Conservation (phyloP, 1,284 basidiomycete genomes). For the Ustilago nuda region DNA sequence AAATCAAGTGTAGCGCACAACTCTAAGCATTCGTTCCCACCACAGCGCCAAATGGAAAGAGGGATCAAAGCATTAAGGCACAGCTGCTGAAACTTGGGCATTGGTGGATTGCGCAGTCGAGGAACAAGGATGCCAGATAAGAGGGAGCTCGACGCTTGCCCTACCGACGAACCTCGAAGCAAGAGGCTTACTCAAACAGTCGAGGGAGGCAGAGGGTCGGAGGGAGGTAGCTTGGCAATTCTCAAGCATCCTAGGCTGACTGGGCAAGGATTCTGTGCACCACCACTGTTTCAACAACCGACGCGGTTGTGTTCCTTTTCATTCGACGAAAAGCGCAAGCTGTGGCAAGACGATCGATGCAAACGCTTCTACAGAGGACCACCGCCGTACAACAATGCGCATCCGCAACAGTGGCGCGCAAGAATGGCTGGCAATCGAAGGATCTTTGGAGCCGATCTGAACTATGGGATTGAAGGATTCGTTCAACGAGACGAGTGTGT, state of each 20-base stretch:
- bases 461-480: conserved; percentile 74
- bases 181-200: conserved; percentile 8
- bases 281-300: conserved; percentile 51
- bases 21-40: not conserved
- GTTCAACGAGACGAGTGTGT: conserved; percentile 76
- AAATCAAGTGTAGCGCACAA: conserved; percentile 6
- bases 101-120: conserved; percentile 20
- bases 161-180: not conserved
- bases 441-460: conserved; percentile 61
- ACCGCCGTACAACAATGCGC: conserved; percentile 37
- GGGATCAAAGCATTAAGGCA: not conserved
- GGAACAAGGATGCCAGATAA: conserved; percentile 34
- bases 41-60: conserved; percentile 12
- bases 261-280: conserved; percentile 13
- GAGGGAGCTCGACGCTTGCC: conserved; percentile 10
- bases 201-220: not conserved
- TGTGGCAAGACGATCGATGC: conserved; percentile 54
- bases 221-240: conserved; percentile 8
- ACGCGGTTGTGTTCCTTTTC: conserved; percentile 51
- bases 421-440: not conserved
- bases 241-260: conserved; percentile 26
- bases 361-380: conserved; percentile 50
- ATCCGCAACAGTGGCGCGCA: conserved; percentile 5
- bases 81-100: conserved; percentile 28
- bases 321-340: conserved; percentile 45